These are phyloP conservation scores for Elymus sibiricus DNA, from an alignment of 176 grass and related monocot genomes.

Conservation along the genomic window DNA sequence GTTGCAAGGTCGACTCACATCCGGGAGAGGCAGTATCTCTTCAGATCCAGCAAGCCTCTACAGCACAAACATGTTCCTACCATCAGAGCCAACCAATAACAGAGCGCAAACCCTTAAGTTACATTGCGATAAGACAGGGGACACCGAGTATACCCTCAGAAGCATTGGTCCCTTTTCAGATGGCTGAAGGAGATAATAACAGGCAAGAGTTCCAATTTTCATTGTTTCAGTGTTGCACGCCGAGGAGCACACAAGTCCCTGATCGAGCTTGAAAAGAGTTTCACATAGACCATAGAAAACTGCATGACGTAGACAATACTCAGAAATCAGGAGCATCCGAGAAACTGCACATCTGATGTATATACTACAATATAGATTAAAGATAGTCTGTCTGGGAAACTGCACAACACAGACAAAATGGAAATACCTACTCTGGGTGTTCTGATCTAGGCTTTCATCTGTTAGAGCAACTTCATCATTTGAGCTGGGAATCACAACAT, in stretches of 20 bases:
- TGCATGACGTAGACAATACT: slow-evolving; percentile 37
- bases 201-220: slow-evolving; percentile 53
- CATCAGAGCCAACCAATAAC: slow-evolving; percentile 6
- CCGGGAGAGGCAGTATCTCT: slow-evolving; percentile 79
- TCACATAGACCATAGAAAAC: slow-evolving; percentile 85
- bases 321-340: background rate
- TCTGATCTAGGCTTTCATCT: slow-evolving; percentile 57
- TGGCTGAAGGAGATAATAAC: slow-evolving; percentile 88
- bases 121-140: background rate
- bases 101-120: background rate
- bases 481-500: slow-evolving; percentile 64
- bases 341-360: slow-evolving; percentile 13
- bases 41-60: slow-evolving; percentile 91
- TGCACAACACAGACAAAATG: background rate
- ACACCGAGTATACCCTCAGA: slow-evolving; percentile 55
- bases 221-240: slow-evolving; percentile 75
- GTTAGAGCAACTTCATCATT: slow-evolving; percentile 62
- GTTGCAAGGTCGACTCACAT: slow-evolving; percentile 24
- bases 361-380: background rate
- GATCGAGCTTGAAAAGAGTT: slow-evolving; percentile 73
- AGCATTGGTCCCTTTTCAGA: slow-evolving; percentile 80
- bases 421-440: slow-evolving; percentile 61
- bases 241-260: slow-evolving; percentile 86
- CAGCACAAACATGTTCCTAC: slow-evolving; percentile 13
- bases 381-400: background rate